A percentile compares a stretch with the other conserved stretches of the same genome.
These are phyloP conservation scores for Zalaria obscura DNA, from an alignment of 2,329 filamentous ascomycete genomes.

Conservation along the genomic window DNA sequence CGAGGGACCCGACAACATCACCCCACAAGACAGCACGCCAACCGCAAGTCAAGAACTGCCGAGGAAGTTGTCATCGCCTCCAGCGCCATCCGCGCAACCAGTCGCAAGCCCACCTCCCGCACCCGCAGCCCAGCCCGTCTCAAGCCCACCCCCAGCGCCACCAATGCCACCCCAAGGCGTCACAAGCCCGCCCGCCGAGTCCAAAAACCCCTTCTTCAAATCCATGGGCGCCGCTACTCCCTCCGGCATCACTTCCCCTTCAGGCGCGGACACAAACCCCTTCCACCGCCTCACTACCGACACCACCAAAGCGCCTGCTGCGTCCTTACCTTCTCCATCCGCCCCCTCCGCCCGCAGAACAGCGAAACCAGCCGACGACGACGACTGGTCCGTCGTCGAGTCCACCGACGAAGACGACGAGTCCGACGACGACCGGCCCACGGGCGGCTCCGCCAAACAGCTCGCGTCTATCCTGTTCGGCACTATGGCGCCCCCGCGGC, in stretches of 20 bases:
- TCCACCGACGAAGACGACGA: conserved; percentile 58
- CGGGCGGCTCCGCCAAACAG: conserved; percentile 74
- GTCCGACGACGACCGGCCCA: conserved; percentile 64
- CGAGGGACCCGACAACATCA: conserved; percentile 59
- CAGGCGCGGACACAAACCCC: conserved; percentile 66
- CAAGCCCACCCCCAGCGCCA: conserved; percentile 25
- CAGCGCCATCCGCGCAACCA: conserved; percentile 27
- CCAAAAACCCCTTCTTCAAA: conserved; percentile 89
- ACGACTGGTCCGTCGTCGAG: conserved; percentile 73
- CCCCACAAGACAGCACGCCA: conserved; percentile 45
- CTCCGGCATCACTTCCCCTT: conserved; percentile 25
- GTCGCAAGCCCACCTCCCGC: neutral
- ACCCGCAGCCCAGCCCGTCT: conserved; percentile 10
- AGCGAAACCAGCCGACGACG: conserved; percentile 41
- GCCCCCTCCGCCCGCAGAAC: conserved; percentile 36
- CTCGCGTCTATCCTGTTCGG: conserved; percentile 91
- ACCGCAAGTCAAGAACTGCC: conserved; percentile 42
- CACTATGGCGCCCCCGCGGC: conserved; percentile 87
- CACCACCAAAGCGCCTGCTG: conserved; percentile 30
- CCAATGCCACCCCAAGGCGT: conserved; percentile 31
- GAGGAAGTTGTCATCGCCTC: conserved; percentile 32
- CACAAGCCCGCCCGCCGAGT: conserved; percentile 49
- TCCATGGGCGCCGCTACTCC: conserved; percentile 57
- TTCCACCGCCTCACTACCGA: conserved; percentile 76
- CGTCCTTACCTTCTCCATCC: conserved; percentile 34